Percentiles rank a stretch among this genome's conserved stretches.
Conservation (phyloP, 225 moss, liverwort and hornwort genomes). For the Ulota crispa region DNA sequence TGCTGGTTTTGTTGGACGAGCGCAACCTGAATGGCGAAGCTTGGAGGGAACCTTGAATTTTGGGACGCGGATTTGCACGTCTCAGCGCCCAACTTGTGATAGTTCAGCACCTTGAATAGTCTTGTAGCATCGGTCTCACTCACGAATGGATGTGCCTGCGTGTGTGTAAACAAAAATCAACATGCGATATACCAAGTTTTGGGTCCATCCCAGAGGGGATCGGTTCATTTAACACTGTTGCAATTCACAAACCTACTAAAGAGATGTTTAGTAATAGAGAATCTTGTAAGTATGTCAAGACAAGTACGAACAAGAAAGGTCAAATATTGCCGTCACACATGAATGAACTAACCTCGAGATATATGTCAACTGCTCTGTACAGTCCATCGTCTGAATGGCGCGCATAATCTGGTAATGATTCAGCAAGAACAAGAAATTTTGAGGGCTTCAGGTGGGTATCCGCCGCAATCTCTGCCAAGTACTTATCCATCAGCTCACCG, state of each 20-base stretch:
- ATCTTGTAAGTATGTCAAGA: not conserved
- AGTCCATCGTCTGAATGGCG: constrained; percentile 82
- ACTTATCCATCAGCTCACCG: constrained; percentile 86
- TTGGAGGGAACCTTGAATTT: constrained; percentile 80
- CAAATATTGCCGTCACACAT: not conserved
- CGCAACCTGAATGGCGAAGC: constrained; percentile 80
- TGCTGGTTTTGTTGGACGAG: constrained; percentile 74
- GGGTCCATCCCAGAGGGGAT: not conserved
- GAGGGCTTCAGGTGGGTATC: constrained; percentile 67
- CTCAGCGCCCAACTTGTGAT: constrained; percentile 76
- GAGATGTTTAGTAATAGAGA: not conserved
- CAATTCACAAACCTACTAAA: not conserved
- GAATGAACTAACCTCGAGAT: constrained; percentile 69
- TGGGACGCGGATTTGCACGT: constrained; percentile 75
- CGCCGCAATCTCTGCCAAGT: constrained; percentile 86
- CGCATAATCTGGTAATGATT: constrained; percentile 80
- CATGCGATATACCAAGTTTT: not conserved
- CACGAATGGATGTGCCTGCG: constrained; percentile 80
- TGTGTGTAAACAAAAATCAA: constrained; percentile 9
- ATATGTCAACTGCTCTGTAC: constrained; percentile 90
- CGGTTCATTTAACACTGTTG: not conserved
- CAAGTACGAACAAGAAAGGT: not conserved
- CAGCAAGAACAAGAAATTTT: constrained; percentile 79
- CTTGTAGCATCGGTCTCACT: constrained; percentile 70
- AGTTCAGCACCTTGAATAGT: constrained; percentile 79